These are phyloP conservation scores for Emericellopsis cladophorae DNA, from an alignment of 2,329 filamentous ascomycete genomes.

Conservation along the genomic window DNA sequence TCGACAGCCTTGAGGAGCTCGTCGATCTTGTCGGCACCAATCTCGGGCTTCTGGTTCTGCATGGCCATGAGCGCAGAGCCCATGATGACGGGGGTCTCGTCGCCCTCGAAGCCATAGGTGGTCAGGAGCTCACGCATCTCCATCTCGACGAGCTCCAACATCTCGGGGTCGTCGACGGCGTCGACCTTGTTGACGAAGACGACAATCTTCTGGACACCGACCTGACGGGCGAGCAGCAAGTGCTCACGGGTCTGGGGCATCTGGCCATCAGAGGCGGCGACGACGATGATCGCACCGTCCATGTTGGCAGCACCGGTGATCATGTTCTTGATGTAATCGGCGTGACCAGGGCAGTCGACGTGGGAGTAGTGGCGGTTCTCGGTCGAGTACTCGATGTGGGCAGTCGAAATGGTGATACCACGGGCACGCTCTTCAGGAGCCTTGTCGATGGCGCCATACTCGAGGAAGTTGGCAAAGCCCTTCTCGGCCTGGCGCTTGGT, in stretches of 20 bases:
- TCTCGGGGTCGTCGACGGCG: constrained; percentile 92
- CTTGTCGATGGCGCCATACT: constrained; percentile 98
- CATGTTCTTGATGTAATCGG: constrained; percentile 99
- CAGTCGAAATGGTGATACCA: constrained; percentile 98
- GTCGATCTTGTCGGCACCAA: constrained; percentile 79
- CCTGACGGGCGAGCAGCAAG: constrained; percentile 91
- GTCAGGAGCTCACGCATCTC: constrained; percentile 96
- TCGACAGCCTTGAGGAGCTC: constrained; percentile 85
- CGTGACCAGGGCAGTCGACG: constrained; percentile 99
- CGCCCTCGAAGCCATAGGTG: constrained; percentile 93
- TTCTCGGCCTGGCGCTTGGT: constrained; percentile 96
- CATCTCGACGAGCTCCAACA: constrained; percentile 99
- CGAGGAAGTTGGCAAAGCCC: constrained; percentile 86
- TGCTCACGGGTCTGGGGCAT: constrained; percentile 99
- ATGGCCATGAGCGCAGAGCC: constrained; percentile 93
- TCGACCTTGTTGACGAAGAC: constrained; percentile 99
- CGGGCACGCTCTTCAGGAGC: constrained; percentile 98
- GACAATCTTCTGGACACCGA: constrained; percentile 95
- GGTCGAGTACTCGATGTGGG: constrained; percentile 97
- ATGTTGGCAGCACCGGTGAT: constrained; percentile 99
- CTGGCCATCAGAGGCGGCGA: constrained; percentile 95
- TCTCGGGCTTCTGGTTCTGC: constrained; percentile 74
- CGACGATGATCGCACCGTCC: constrained; percentile 98
- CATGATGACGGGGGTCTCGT: constrained; percentile 94
- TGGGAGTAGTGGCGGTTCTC: constrained; percentile 94